Percentiles rank a stretch among this genome's conserved stretches.
Evolutionary conservation across 2,329 filamentous ascomycete genomes (phyloP).

Genomic region (Nothopassalora personata): DNA sequence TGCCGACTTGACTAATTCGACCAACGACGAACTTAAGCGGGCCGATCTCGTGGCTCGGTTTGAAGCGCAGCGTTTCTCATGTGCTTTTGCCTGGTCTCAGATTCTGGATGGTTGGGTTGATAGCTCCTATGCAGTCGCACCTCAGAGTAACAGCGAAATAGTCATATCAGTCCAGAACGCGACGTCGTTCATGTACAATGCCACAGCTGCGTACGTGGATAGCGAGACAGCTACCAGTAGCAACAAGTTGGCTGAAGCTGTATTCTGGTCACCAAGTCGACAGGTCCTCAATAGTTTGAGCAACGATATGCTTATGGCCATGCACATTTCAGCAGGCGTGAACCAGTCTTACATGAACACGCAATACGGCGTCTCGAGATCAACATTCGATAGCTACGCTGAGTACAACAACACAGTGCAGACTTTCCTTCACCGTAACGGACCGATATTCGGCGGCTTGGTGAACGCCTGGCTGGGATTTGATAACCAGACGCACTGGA

Average conservation of each 20-base stretch:
- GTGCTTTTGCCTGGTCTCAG: background rate
- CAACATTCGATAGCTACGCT: background rate
- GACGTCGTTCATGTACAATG: constrained; percentile 10
- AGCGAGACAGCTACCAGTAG: background rate
- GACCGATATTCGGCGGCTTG: constrained; percentile 11
- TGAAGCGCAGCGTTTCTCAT: constrained; percentile 3
- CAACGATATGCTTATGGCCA: constrained; percentile 5
- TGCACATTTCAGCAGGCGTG: background rate
- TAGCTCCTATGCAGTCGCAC: background rate
- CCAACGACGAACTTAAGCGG: no score
- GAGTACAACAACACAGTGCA: constrained; percentile 12
- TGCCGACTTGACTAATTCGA: no score
- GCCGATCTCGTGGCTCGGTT: background rate
- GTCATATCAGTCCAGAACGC: constrained; percentile 2
- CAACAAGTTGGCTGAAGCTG: background rate
- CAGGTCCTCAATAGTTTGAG: constrained; percentile 19
- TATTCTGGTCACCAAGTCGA: constrained; percentile 21
- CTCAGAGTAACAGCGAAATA: background rate
- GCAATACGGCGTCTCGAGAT: background rate
- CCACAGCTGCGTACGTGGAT: background rate
- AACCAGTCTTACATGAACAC: background rate
- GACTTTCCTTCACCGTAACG: constrained; percentile 7
- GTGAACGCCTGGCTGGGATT: constrained; percentile 4
- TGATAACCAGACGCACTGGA: background rate
- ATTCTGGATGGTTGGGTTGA: constrained; percentile 13